Evolutionary conservation across 805 yeast genomes (phyloP).

Genomic region (Starmerella gropengiesseri): DNA sequence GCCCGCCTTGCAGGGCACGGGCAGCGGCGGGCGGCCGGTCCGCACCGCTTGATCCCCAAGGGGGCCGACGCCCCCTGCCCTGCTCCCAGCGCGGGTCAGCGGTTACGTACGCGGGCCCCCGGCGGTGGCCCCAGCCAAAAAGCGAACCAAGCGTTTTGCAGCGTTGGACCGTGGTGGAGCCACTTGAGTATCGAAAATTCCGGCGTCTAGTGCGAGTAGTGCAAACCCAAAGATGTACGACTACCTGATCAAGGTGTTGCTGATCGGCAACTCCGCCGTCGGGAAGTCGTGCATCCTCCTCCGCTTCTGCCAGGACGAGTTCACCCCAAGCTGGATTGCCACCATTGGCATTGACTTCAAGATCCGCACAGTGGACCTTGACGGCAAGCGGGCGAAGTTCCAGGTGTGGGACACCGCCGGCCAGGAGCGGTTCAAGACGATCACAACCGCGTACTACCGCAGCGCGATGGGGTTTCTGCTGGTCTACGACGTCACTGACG

Average conservation of each 20-base stretch:
- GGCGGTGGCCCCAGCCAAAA: too few species aligned
- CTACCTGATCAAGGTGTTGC: constrained; percentile 69
- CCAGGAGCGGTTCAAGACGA: constrained; percentile 94
- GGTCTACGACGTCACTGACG: constrained; percentile 96
- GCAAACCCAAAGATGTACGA: constrained; percentile 18
- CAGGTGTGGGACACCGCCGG: constrained; percentile 99
- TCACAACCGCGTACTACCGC: constrained; percentile 94
- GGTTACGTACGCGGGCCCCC: constrained; percentile 4
- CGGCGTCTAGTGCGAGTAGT: constrained; percentile 13
- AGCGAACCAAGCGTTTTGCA: too few species aligned
- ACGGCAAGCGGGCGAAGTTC: constrained; percentile 83
- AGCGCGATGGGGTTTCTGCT: constrained; percentile 97
- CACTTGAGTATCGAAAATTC: constrained; percentile 10
- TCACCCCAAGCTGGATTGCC: constrained; percentile 92
- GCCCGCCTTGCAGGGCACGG: too few species aligned
- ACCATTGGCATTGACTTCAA: constrained; percentile 98
- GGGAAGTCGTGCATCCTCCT: constrained; percentile 65
- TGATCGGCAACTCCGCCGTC: constrained; percentile 80
- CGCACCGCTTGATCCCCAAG: too few species aligned
- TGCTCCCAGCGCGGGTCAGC: neutral
- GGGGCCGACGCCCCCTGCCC: too few species aligned
- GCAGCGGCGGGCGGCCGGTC: too few species aligned
- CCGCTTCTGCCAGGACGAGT: constrained; percentile 91
- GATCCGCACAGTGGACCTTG: constrained; percentile 87
- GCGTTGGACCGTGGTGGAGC: too few species aligned